Evolutionary conservation across 805 yeast species (phyloP), one percentile per base, ranked within the genome.

Genomic region (Starmerella tilneyi): DNA sequence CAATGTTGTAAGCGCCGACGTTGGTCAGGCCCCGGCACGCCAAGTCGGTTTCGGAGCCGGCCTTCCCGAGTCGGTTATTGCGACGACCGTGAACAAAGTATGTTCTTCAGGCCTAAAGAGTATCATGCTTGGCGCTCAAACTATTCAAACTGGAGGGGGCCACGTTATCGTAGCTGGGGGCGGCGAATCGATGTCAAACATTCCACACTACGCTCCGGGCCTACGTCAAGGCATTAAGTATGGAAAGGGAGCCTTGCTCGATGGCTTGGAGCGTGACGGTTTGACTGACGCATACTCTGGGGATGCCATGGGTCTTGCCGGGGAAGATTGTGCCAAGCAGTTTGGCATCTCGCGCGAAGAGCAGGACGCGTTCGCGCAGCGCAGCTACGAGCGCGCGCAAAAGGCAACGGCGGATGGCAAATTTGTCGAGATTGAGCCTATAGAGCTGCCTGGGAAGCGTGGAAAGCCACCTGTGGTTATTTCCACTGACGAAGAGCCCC

Each of bases 11-110:
- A 84, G 83, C 60, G 97, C 96, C 52, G 84, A 84, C 59, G 79
- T 84, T 49, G 97, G 98, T 51, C 98, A 89, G 69, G 86, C 89
- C 48, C 97, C 98, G 35, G 98, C 98, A 28, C 81, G 97, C 68
- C 98, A 89, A 69, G 97, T 89, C 46, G 96, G 95, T 13, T 60
- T 89, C 54, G 81, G 79, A 59, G 81, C 97, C 16, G 97, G 97
- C 13, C 73, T 92, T 43, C 77, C 84, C 41, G 78, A 81, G 54
- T 70, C 76, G 50, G 78, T 84, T 44, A 81, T 85, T 39, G 94
- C 96, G 48, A 76, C 96, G 44, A 82, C 96, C 31, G 74, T 89
- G 55, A 92, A 92, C 76, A 89, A 89, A 71, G 97, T 92, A 47
- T 92, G 98, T 71, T 94, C 98, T 33, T 83, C 95, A 11, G 97